Percentiles rank a stretch among this genome's conserved stretches.
Conservation (phyloP, 2,329 filamentous ascomycete species). For the Neonectria ditissima region DNA sequence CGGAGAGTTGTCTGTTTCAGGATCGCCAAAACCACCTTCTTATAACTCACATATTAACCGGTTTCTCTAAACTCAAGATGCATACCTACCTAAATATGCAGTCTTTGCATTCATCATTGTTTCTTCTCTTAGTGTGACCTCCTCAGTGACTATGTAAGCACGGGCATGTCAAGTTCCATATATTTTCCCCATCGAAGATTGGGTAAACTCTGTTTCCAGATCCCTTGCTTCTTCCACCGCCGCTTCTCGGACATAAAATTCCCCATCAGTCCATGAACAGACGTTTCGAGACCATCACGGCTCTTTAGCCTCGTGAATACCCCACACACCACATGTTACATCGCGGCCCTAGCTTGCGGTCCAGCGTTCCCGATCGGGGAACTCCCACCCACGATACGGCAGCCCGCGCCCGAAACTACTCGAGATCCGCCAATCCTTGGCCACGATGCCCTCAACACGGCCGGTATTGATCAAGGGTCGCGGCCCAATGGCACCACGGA, state of each 20-base stretch:
- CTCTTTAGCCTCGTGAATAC: conserved; percentile 2
- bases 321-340: conserved; percentile 34
- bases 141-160: background rate
- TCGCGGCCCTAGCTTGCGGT: conserved; percentile 31
- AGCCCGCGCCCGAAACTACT: conserved; percentile 27
- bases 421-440: conserved; percentile 40
- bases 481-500: conserved; percentile 25
- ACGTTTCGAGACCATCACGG: conserved; percentile 24
- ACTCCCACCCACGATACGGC: conserved; percentile 23
- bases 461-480: conserved; percentile 30
- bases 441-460: conserved; percentile 30
- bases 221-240: background rate
- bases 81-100: background rate
- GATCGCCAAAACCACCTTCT: conserved; percentile 3
- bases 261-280: conserved; percentile 22
- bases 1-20: conserved; percentile 27
- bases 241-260: background rate
- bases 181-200: background rate
- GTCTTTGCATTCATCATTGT: background rate
- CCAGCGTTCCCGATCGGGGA: conserved; percentile 40
- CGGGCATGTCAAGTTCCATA: background rate
- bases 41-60: background rate
- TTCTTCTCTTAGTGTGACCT: background rate
- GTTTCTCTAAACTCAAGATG: background rate
- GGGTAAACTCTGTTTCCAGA: background rate